phyloP scores from a whole-genome alignment of 352 stramenopile genomes.

The Phytophthora pistaciae region DNA sequence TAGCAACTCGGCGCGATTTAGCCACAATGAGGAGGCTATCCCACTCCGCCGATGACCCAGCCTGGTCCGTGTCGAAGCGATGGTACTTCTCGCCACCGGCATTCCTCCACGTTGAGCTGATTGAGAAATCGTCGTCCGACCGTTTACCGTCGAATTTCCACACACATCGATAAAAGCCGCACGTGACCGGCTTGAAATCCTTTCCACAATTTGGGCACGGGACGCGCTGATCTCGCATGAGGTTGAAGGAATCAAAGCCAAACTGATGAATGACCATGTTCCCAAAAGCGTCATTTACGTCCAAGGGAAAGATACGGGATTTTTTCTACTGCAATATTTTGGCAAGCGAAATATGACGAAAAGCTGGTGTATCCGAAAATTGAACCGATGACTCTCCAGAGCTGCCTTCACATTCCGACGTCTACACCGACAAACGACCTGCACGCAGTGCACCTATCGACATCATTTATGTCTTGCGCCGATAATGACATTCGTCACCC shows the following conservation, averaged over 20 bases:
- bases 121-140: too few relatives aligned
- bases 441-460: too few relatives aligned
- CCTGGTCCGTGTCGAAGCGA: too few relatives aligned
- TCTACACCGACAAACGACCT: too few relatives aligned
- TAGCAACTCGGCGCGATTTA: not conserved
- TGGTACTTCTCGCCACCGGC: too few relatives aligned
- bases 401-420: too few relatives aligned
- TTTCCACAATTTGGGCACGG: not conserved
- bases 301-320: not conserved
- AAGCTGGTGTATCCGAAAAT: not conserved
- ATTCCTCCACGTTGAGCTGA: too few relatives aligned
- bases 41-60: too few relatives aligned
- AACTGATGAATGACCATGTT: not conserved
- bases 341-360: not conserved
- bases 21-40: slow-evolving; percentile 9
- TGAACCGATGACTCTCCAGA: too few relatives aligned
- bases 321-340: not conserved
- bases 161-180: not conserved
- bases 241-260: not conserved
- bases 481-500: too few relatives aligned
- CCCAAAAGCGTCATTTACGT: not conserved
- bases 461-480: too few relatives aligned
- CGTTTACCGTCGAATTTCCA: not conserved
- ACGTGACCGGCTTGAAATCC: not conserved
- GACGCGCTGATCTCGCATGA: not conserved